phyloP scores from a whole-genome alignment of 116 monocot genomes.

The Trichopus zeylanicus region DNA sequence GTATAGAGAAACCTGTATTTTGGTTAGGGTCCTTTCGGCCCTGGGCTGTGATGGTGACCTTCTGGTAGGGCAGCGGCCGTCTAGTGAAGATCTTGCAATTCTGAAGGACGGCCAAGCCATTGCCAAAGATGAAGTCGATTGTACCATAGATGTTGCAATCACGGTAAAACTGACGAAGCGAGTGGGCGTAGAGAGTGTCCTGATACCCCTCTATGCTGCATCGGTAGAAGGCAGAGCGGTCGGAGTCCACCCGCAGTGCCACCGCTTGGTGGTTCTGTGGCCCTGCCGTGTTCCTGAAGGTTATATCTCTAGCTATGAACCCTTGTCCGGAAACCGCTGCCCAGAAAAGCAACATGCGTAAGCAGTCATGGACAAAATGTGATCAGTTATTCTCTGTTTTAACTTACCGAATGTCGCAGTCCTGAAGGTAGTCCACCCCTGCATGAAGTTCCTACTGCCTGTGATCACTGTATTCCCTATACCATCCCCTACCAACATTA shows the following conservation, averaged over 20 bases:
- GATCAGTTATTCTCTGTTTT: neutral
- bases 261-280: slow-evolving; percentile 75
- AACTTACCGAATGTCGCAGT: slow-evolving; percentile 56
- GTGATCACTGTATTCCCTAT: slow-evolving; percentile 52
- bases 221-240: slow-evolving; percentile 76
- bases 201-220: slow-evolving; percentile 94
- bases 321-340: slow-evolving; percentile 80
- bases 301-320: slow-evolving; percentile 78
- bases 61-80: slow-evolving; percentile 44
- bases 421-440: slow-evolving; percentile 70
- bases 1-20: slow-evolving; percentile 76
- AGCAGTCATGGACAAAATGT: neutral
- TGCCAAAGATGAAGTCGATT: slow-evolving; percentile 94
- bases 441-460: slow-evolving; percentile 39
- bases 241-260: slow-evolving; percentile 73
- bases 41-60: slow-evolving; percentile 72
- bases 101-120: slow-evolving; percentile 68
- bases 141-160: slow-evolving; percentile 88
- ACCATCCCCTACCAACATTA: slow-evolving; percentile 84
- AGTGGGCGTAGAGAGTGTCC: slow-evolving; percentile 92
- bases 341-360: neutral
- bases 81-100: slow-evolving; percentile 54
- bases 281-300: slow-evolving; percentile 88
- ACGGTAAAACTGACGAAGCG: slow-evolving; percentile 87
- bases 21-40: slow-evolving; percentile 56